A percentile compares a stretch with the other conserved stretches of the same genome.
These are phyloP conservation scores for Jacaranda mimosifolia DNA, from an alignment of 257 asterid genomes.

Conservation along the genomic window DNA sequence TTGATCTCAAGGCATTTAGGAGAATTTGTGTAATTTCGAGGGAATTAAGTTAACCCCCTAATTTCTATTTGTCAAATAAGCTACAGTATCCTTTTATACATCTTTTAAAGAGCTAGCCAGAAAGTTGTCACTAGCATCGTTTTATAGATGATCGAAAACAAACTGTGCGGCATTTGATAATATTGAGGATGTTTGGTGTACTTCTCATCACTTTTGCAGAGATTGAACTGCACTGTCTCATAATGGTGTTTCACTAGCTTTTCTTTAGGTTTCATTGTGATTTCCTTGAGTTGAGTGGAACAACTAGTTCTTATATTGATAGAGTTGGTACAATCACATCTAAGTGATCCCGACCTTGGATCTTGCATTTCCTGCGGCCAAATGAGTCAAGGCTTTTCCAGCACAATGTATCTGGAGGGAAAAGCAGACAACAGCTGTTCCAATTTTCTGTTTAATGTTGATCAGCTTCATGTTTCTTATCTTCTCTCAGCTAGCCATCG, in stretches of 20 bases:
- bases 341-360: not conserved
- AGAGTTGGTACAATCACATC: not conserved
- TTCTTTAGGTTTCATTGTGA: not conserved
- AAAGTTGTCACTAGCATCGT: not conserved
- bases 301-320: not conserved
- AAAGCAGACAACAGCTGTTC: not conserved
- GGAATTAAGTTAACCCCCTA: not conserved
- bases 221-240: not conserved
- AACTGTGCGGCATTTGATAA: not conserved
- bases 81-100: not conserved
- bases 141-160: not conserved
- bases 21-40: not conserved
- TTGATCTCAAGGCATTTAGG: not conserved
- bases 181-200: not conserved
- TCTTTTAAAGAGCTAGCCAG: not conserved
- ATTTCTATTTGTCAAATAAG: not conserved
- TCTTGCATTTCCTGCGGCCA: not conserved
- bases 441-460: not conserved
- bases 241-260: not conserved
- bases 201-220: not conserved
- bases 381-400: not conserved
- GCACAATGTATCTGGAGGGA: not conserved
- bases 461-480: not conserved
- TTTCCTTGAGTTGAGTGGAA: slow-evolving; percentile 4
- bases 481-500: not conserved